Evolutionary conservation across 768 basidiomycete genomes (phyloP).

Genomic region (Lyophyllum atratum): DNA sequence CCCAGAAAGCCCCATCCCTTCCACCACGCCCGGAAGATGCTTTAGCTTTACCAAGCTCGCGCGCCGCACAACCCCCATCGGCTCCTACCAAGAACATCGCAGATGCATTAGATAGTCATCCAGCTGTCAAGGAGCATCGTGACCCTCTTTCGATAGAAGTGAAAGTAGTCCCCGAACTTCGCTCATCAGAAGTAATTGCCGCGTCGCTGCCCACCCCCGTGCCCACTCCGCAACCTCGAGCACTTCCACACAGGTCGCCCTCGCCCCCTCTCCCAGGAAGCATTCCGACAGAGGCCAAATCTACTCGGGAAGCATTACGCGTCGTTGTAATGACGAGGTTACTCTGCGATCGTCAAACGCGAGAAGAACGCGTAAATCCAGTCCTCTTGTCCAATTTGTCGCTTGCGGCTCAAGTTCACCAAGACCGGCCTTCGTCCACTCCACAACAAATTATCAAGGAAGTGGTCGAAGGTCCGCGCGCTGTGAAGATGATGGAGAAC

Average conservation of each 20-base stretch:
- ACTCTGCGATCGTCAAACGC: constrained; percentile 59
- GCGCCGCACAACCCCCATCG: neutral
- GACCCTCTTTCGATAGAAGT: no score
- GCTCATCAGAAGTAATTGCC: neutral
- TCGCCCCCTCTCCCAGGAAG: constrained; percentile 23
- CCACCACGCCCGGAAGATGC: neutral
- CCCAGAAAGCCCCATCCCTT: neutral
- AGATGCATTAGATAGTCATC: neutral
- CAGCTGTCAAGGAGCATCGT: neutral
- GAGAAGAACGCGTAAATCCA: constrained; percentile 62
- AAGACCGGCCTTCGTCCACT: constrained; percentile 30
- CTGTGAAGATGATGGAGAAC: constrained; percentile 33
- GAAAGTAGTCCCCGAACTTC: neutral
- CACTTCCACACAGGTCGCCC: constrained; percentile 4
- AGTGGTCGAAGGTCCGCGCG: constrained; percentile 38
- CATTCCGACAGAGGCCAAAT: constrained; percentile 44
- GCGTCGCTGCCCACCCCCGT: constrained; percentile 10
- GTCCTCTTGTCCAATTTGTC: constrained; percentile 62
- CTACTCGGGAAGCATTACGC: constrained; percentile 61
- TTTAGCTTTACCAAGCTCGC: neutral
- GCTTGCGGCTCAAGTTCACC: constrained; percentile 35
- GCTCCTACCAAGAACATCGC: neutral
- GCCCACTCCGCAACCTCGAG: constrained; percentile 7
- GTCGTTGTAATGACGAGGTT: constrained; percentile 64
- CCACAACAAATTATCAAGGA: constrained; percentile 51